These are phyloP conservation scores for Tylopilus orsonianus DNA, from an alignment of 1,284 basidiomycete species.

Conservation along the genomic window DNA sequence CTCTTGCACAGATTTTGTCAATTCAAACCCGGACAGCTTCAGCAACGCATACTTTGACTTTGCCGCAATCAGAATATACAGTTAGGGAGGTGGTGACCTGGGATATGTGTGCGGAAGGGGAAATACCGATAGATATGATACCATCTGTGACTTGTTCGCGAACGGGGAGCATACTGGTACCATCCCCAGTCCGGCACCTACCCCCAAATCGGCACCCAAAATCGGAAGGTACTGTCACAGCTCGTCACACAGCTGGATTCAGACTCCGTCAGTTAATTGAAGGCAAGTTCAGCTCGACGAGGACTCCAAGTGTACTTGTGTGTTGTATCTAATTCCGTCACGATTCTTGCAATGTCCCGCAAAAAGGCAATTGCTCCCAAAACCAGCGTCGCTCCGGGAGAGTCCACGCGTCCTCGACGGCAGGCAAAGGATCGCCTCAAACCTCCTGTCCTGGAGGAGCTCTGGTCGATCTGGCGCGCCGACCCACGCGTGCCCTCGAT, in stretches of 20 bases:
- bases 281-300: too few species aligned
- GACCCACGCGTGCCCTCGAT: conserved; percentile 33
- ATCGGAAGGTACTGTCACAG: too few species aligned
- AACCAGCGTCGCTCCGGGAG: not conserved
- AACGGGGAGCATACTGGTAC: too few species aligned
- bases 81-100: conserved; percentile 9
- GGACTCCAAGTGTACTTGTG: too few species aligned
- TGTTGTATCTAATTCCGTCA: too few species aligned
- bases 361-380: conserved; percentile 2
- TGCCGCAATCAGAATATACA: conserved; percentile 47
- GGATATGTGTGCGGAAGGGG: conserved; percentile 2
- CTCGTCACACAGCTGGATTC: too few species aligned
- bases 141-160: conserved; percentile 4
- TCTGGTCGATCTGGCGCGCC: conserved; percentile 32
- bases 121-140: conserved; percentile 15
- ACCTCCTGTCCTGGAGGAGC: conserved; percentile 21
- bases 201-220: too few species aligned
- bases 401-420: conserved; percentile 5
- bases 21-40: conserved; percentile 45
- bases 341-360: not conserved
- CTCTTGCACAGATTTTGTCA: conserved; percentile 25
- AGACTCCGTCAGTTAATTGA: too few species aligned
- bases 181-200: too few species aligned
- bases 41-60: conserved; percentile 54
- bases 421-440: conserved; percentile 16